Evolutionary conservation across 306 rosid genomes (phyloP), one percentile per base, ranked within the genome.

Genomic region (Castanopsis chinensis): DNA sequence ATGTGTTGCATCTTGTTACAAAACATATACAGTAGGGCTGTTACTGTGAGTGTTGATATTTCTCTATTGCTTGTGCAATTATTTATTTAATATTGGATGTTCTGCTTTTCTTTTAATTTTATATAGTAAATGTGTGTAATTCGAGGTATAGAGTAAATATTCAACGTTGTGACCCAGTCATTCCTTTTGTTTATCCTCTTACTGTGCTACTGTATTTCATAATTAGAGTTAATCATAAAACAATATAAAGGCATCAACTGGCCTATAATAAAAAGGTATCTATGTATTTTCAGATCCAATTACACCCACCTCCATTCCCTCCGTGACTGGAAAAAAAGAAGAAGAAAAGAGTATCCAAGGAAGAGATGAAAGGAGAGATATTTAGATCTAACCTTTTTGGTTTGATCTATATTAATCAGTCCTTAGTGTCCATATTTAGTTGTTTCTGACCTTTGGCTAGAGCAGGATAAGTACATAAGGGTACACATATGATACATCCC

Each of bases 401-500:
- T 12, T 71, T 43, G n/a, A 33, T 52, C 76, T 55, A 23, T 74
- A 21, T 67, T 35, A 21, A 35, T 35, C 35, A 17, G 80, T 79
- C 75, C 53, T 70, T 74, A 55, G 73, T 76, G 85, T 88, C 78
- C 88, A 71, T 69, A 19, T 59, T 72, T 64, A 56, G 70, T 68
- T 82, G 87, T 86, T 85, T 69, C 76, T 35, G 51, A 72, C 71
- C 71, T 78, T 82, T 68, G 28, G 33, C 37, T 54, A 5, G 56
- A 80, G 59, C 35, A 49, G 45, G 15, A 21, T 35, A 57, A 67
- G 88, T 49, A 68, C 76, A 72, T 65, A 55, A 25, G 71, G 57
- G 73, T 71, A 30, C 65, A 55, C 33, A 32, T 51, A 67, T 59
- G 76, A 78, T 80, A 64, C 72, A 69, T 73, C 76, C 68, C 72